A percentile compares a stretch with the other conserved stretches of the same genome.
These are phyloP conservation scores for Colletotrichum siamense DNA, from an alignment of 2,329 filamentous ascomycete species.

Conservation along the genomic window DNA sequence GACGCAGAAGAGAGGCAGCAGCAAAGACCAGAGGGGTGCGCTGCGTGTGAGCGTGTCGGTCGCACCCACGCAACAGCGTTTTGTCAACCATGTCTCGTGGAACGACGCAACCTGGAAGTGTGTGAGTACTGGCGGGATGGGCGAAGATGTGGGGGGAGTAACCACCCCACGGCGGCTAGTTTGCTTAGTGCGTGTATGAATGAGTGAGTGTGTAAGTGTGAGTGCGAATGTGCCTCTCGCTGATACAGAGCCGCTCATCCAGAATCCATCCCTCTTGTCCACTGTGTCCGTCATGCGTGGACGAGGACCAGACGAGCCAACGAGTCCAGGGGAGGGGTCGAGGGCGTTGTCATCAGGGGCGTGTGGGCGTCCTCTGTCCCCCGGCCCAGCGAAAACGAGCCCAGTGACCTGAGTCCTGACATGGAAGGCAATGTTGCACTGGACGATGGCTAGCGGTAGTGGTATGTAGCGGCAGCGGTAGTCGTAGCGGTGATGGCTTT, in stretches of 20 bases:
- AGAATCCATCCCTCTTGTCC: neutral
- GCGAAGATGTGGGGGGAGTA: slow-evolving; percentile 6
- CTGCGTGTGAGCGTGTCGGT: neutral
- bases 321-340: neutral
- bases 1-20: neutral
- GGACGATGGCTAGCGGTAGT: neutral
- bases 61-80: slow-evolving; percentile 4
- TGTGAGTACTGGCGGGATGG: neutral
- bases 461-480: neutral
- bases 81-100: slow-evolving; percentile 8
- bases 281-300: neutral
- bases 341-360: neutral
- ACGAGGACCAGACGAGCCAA: neutral
- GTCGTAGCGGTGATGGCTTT: neutral
- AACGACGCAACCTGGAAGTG: neutral
- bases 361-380: neutral
- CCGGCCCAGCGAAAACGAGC: neutral
- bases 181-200: neutral
- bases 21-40: neutral
- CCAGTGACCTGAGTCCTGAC: neutral
- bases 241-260: neutral
- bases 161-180: neutral
- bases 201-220: neutral
- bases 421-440: neutral
- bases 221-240: neutral